A percentile compares a stretch with the other conserved stretches of the same genome.
Evolutionary conservation across 2,329 filamentous ascomycete genomes (phyloP).

Genomic region (Pseudopithomyces chartarum): DNA sequence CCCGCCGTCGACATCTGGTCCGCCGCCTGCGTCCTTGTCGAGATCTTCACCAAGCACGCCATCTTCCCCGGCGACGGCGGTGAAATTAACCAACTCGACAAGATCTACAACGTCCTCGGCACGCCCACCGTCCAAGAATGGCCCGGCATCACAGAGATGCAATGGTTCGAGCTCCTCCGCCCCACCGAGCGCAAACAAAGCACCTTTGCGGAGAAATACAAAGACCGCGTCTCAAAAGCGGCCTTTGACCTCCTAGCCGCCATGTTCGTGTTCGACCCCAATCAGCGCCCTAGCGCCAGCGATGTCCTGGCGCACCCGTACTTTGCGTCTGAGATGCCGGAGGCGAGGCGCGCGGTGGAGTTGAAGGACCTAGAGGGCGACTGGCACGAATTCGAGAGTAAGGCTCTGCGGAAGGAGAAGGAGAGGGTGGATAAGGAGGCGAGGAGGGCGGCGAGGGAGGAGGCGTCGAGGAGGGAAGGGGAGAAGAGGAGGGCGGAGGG

Average conservation of each 20-base stretch:
- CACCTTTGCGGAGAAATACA: constrained; percentile 83
- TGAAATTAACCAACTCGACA: constrained; percentile 95
- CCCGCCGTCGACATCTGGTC: constrained; percentile 98
- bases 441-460: constrained; percentile 44
- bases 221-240: constrained; percentile 73
- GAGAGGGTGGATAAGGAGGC: constrained; percentile 68
- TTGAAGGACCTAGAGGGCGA: constrained; percentile 84
- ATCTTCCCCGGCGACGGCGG: constrained; percentile 95
- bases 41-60: constrained; percentile 91
- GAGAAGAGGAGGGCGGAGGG: constrained; percentile 41
- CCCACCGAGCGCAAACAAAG: constrained; percentile 74
- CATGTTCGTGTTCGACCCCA: constrained; percentile 91
- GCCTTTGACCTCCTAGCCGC: constrained; percentile 80
- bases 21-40: constrained; percentile 92
- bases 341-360: constrained; percentile 78
- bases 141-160: constrained; percentile 90
- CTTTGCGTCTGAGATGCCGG: constrained; percentile 81
- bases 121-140: constrained; percentile 85
- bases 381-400: constrained; percentile 99
- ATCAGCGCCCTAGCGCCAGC: constrained; percentile 78
- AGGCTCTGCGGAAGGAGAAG: constrained; percentile 88
- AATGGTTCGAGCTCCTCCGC: constrained; percentile 92
- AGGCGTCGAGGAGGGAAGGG: constrained; percentile 33
- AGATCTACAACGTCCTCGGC: constrained; percentile 91
- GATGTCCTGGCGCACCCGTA: constrained; percentile 87